Evolutionary conservation across 768 basidiomycete species (phyloP), one percentile per base, ranked within the genome.

Genomic region (Mycena galopus): DNA sequence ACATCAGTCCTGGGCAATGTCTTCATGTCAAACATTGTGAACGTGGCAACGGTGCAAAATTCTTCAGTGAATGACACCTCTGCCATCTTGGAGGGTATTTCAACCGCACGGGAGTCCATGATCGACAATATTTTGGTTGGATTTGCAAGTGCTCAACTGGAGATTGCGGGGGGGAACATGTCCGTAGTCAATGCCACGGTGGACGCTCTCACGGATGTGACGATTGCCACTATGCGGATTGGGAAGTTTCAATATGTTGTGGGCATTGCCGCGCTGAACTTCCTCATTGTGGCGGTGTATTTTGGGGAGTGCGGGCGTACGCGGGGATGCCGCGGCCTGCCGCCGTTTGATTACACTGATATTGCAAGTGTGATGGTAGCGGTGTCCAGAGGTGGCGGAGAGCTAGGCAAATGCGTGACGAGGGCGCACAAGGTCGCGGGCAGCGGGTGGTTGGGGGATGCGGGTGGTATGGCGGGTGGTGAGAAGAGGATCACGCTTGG

Each of bases 241-340:
- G 60, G 60, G 42, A 62, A 14, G 6, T 29, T 62, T 12, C 60
- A 5, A n/a, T 62, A 62, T 30, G 1, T 47, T 29, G 17, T 19
- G 17, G 19, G 2, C 7, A 17, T 44, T 17, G 39, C 39, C 1
- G n/a, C 39, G 8, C 39, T 62, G 23, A 62, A 62, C 17, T 62
- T 62, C 39, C 60, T 62, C 21, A 44, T 62, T 44, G 60, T 62
- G 23, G 39, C 29, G 12, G 25, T 62, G 17, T 62, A 62, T 29
- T 10, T 44, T 3, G 7, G 27, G 5, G 60, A 62, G 47, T 47
- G 16, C 30, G 27, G 0, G 29, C 37, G 60, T 5, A 62, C 60
- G 12, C 19, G 42, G 23, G 25, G 6, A 3, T 62, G 60, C 39
- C 5, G 19, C 14, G 25, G 39, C 16, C 7, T 62, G 27, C 60